These are phyloP conservation scores for Saprolegnia diclina DNA, from an alignment of 352 stramenopile genomes.

Conservation along the genomic window DNA sequence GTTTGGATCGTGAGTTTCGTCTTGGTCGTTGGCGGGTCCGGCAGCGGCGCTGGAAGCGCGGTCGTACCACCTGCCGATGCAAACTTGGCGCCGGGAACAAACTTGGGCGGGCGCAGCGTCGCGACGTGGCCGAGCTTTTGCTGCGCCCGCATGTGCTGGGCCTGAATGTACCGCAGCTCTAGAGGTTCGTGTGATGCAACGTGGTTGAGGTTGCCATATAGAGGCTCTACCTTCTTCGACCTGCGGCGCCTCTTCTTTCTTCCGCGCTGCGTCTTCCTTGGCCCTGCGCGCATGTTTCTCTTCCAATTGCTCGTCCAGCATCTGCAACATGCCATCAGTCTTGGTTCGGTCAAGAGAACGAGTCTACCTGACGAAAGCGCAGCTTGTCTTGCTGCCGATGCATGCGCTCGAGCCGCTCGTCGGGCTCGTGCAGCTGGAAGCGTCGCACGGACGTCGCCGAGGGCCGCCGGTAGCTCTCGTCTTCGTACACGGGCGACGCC, in stretches of 20 bases:
- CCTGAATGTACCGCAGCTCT: constrained; percentile 1
- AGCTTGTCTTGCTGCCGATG: constrained; percentile 16
- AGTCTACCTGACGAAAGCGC: constrained; percentile 9
- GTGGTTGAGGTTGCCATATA: too few relatives aligned
- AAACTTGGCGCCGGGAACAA: background rate
- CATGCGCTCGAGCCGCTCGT: constrained; percentile 1
- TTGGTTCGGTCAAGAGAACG: background rate
- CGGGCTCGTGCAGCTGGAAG: constrained; percentile 16
- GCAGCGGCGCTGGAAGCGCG: background rate
- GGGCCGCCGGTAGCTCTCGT: too few relatives aligned
- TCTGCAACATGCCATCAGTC: background rate
- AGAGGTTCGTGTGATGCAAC: too few relatives aligned
- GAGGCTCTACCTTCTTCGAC: constrained; percentile 6
- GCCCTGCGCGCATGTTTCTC: constrained; percentile 20
- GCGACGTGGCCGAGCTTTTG: constrained; percentile 25
- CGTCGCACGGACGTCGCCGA: background rate
- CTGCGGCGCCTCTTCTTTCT: background rate
- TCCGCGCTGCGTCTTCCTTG: constrained; percentile 7
- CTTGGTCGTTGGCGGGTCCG: background rate
- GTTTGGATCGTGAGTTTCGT: background rate
- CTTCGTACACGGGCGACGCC: constrained; percentile 8
- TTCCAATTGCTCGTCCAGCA: constrained; percentile 21
- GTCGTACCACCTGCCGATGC: constrained; percentile 3
- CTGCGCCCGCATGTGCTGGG: constrained; percentile 19
- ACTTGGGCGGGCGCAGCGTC: constrained; percentile 2